These are phyloP conservation scores for Pythium grandisporangium DNA, from an alignment of 352 stramenopile genomes.

Conservation along the genomic window DNA sequence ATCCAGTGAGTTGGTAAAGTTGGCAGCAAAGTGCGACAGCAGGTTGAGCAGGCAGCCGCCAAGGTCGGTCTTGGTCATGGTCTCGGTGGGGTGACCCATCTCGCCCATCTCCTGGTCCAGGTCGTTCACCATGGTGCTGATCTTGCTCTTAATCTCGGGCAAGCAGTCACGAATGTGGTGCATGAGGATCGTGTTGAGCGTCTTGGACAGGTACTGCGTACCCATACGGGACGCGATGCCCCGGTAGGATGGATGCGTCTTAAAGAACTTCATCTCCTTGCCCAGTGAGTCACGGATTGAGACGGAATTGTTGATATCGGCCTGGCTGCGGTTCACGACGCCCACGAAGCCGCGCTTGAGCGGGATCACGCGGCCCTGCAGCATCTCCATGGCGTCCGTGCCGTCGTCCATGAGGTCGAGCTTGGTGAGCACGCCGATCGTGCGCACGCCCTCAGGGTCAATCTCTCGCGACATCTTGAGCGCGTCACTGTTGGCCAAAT, in stretches of 20 bases:
- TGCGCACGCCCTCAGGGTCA: slow-evolving; percentile 90
- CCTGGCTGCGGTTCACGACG: slow-evolving; percentile 98
- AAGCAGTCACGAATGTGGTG: slow-evolving; percentile 98
- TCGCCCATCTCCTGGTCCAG: slow-evolving; percentile 94
- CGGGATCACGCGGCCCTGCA: slow-evolving; percentile 95
- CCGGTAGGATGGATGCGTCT: slow-evolving; percentile 94
- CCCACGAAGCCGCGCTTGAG: slow-evolving; percentile 97
- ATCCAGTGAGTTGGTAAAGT: slow-evolving; percentile 88
- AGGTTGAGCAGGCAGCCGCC: slow-evolving; percentile 93
- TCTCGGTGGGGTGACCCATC: slow-evolving; percentile 88
- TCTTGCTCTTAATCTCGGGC: slow-evolving; percentile 97
- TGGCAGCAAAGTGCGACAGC: slow-evolving; percentile 87
- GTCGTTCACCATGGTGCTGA: slow-evolving; percentile 93
- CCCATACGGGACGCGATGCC: slow-evolving; percentile 91
- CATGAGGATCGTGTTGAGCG: slow-evolving; percentile 98
- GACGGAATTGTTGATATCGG: slow-evolving; percentile 96
- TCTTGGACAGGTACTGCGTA: slow-evolving; percentile 94
- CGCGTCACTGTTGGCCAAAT: slow-evolving; percentile 98
- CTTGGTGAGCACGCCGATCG: slow-evolving; percentile 99
- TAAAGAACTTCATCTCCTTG: slow-evolving; percentile 98
- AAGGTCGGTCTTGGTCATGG: slow-evolving; percentile 86
- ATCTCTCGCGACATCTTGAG: slow-evolving; percentile 96
- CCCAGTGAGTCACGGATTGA: slow-evolving; percentile 90
- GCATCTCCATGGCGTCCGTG: slow-evolving; percentile 96
- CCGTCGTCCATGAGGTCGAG: slow-evolving; percentile 99